A percentile compares a stretch with the other conserved stretches of the same genome.
Evolutionary conservation across 1,139 yeast species (phyloP).

Genomic region (Pichia kudriavzevii): DNA sequence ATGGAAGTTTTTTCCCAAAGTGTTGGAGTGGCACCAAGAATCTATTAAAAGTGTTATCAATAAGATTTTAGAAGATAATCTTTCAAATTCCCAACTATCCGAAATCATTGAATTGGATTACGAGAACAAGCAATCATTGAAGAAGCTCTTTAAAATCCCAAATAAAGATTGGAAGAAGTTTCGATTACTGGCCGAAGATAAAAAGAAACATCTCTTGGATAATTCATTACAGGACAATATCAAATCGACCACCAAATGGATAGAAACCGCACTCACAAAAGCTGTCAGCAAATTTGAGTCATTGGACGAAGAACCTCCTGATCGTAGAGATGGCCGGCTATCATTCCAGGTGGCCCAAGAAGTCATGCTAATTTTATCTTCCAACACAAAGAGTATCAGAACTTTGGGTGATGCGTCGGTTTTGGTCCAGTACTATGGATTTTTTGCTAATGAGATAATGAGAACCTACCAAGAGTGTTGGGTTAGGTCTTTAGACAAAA

Average conservation of each 20-base stretch:
- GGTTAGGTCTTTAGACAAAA: slow-evolving; percentile 17
- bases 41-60: slow-evolving; percentile 56
- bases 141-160: slow-evolving; percentile 37
- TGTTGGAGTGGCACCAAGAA: slow-evolving; percentile 61
- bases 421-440: slow-evolving; percentile 20
- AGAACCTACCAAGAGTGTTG: slow-evolving; percentile 19
- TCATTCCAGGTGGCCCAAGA: slow-evolving; percentile 26
- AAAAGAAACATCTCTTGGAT: slow-evolving; percentile 19
- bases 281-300: slow-evolving; percentile 19
- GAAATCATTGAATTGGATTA: slow-evolving; percentile 58
- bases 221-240: slow-evolving; percentile 22
- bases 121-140: slow-evolving; percentile 48
- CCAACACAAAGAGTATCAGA: slow-evolving; percentile 21
- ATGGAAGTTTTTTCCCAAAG: slow-evolving; percentile 66
- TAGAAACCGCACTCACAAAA: slow-evolving; percentile 20
- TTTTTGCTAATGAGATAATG: slow-evolving; percentile 19
- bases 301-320: slow-evolving; percentile 23
- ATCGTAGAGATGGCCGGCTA: slow-evolving; percentile 19
- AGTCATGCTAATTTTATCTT: slow-evolving; percentile 21
- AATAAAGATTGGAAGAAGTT: slow-evolving; percentile 27
- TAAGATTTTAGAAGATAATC: slow-evolving; percentile 24
- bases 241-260: slow-evolving; percentile 22
- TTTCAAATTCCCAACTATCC: slow-evolving; percentile 15
- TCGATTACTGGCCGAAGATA: slow-evolving; percentile 18
- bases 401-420: slow-evolving; percentile 23